phyloP scores from a whole-genome alignment of 306 rosid genomes.

The Begonia peltatifolia region DNA sequence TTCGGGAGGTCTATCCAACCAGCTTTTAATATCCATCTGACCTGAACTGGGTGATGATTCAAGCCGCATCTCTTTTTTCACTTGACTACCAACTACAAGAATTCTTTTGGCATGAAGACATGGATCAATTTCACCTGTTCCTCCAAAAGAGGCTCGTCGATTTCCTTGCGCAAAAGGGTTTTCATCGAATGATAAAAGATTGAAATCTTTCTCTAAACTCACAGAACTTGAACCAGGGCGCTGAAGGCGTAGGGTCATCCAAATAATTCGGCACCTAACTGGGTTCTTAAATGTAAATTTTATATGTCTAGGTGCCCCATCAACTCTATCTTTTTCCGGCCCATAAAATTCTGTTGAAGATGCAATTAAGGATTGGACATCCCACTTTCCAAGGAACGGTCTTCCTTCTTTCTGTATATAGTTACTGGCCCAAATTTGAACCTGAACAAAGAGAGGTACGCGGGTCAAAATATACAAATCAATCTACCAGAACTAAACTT shows the following conservation, averaged over 20 bases:
- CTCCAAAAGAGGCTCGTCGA: conserved; percentile 79
- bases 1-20: conserved; percentile 74
- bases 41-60: conserved; percentile 48
- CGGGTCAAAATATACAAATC: not conserved
- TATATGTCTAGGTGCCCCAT: conserved; percentile 56
- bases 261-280: conserved; percentile 78
- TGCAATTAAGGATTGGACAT: conserved; percentile 56
- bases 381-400: conserved; percentile 97
- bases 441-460: conserved; percentile 31
- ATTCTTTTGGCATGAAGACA: conserved; percentile 94
- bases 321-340: conserved; percentile 41
- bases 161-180: conserved; percentile 69
- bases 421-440: conserved; percentile 95
- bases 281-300: conserved; percentile 71
- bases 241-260: conserved; percentile 76
- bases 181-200: conserved; percentile 71
- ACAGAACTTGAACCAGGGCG: conserved; percentile 73
- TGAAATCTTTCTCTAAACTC: conserved; percentile 50
- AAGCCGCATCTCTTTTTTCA: conserved; percentile 42
- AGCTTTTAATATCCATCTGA: conserved; percentile 31
- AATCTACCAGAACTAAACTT: not conserved
- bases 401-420: conserved; percentile 86
- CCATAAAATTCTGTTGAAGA: conserved; percentile 61
- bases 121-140: conserved; percentile 47
- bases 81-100: conserved; percentile 59